Conservation (phyloP, 768 basidiomycete species). For the Auriculariales sp. region DNA sequence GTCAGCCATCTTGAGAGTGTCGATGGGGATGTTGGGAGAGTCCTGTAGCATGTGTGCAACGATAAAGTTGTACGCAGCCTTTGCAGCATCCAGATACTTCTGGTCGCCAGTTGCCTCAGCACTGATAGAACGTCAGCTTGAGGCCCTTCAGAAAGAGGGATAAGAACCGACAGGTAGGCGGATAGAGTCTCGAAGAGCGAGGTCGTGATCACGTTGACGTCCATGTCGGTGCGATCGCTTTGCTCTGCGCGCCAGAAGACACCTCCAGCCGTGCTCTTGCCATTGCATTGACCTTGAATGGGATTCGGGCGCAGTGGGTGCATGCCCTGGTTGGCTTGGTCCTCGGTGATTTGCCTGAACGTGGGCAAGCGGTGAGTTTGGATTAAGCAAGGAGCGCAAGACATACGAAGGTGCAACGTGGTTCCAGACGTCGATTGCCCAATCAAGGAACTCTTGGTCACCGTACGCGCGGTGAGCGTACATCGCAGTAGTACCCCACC, state of each 20-base stretch:
- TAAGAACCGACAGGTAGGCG: background rate
- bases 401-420: slow-evolving; percentile 32
- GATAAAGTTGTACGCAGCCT: slow-evolving; percentile 34
- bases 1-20: slow-evolving; percentile 31
- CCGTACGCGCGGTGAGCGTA: slow-evolving; percentile 34
- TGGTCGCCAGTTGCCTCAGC: slow-evolving; percentile 29
- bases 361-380: background rate
- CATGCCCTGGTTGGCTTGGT: slow-evolving; percentile 22
- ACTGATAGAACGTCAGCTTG: slow-evolving; percentile 20
- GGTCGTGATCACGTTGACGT: slow-evolving; percentile 26
- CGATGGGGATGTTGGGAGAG: slow-evolving; percentile 26
- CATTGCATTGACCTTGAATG: slow-evolving; percentile 28
- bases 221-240: slow-evolving; percentile 30
- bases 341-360: slow-evolving; percentile 30
- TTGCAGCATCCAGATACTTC: slow-evolving; percentile 32
- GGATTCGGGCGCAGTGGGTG: slow-evolving; percentile 27
- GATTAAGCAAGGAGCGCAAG: too few species aligned
- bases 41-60: slow-evolving; percentile 27
- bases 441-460: slow-evolving; percentile 25
- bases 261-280: slow-evolving; percentile 38
- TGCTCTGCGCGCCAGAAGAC: slow-evolving; percentile 39
- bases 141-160: background rate
- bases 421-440: slow-evolving; percentile 35
- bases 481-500: slow-evolving; percentile 40
- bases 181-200: background rate